phyloP scores from a whole-genome alignment of 2,329 filamentous ascomycete genomes.

The Aspergillus sp. region DNA sequence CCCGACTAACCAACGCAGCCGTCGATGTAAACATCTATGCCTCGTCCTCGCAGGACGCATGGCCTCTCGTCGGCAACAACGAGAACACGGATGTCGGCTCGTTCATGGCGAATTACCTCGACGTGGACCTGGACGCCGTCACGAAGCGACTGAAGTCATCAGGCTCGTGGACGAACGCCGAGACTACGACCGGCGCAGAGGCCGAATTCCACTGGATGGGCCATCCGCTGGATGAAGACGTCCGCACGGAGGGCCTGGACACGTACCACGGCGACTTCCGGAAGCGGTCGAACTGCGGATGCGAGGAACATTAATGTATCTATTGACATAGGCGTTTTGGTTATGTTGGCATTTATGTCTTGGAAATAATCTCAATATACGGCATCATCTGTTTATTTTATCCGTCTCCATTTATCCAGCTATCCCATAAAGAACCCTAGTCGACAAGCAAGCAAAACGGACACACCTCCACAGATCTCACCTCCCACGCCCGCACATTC shows the following conservation, averaged over 20 bases:
- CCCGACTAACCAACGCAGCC: conserved; percentile 36
- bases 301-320: conserved; percentile 23
- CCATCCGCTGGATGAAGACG: conserved; percentile 25
- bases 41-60: conserved; percentile 55
- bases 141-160: conserved; percentile 58
- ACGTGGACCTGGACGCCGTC: conserved; percentile 66
- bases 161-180: conserved; percentile 10
- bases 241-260: conserved; percentile 32
- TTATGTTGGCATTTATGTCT: background rate
- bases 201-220: conserved; percentile 33
- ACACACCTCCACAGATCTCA: no score
- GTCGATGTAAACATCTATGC: conserved; percentile 97
- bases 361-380: background rate
- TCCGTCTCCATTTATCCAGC: no score
- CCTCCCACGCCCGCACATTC: no score
- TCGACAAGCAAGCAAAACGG: no score
- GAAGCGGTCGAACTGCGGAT: conserved; percentile 23
- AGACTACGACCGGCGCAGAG: conserved; percentile 7
- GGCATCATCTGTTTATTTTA: no score
- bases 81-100: conserved; percentile 89
- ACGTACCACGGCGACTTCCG: conserved; percentile 38
- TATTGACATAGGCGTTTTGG: conserved; percentile 3
- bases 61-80: conserved; percentile 67
- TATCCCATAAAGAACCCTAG: no score
- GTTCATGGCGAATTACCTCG: conserved; percentile 71